Evolutionary conservation across 1,284 basidiomycete genomes (phyloP).

Genomic region (Ceratobasidium papillatum): DNA sequence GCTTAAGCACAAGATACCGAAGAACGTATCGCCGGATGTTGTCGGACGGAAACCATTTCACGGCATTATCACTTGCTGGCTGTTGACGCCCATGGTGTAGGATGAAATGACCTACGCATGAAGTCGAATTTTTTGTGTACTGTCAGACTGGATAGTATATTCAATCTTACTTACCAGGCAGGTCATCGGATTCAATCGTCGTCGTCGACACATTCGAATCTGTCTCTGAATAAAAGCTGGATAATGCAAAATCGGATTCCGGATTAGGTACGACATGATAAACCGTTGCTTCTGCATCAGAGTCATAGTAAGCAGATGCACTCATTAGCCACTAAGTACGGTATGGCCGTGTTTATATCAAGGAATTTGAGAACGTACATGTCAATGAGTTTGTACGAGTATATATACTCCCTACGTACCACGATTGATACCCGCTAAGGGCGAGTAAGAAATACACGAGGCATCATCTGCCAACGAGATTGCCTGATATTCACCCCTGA

Average conservation of each 20-base stretch:
- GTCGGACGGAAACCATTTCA: too few relatives aligned
- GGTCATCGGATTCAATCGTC: neutral
- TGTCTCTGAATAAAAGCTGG: neutral
- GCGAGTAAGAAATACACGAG: too few relatives aligned
- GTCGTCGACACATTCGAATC: neutral
- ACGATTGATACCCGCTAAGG: too few relatives aligned
- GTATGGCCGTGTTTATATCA: too few relatives aligned
- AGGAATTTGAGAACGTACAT: too few relatives aligned
- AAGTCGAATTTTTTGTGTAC: too few relatives aligned
- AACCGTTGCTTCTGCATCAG: neutral
- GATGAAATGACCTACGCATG: conserved; percentile 5
- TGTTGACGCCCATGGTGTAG: conserved; percentile 3
- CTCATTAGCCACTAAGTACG: too few relatives aligned
- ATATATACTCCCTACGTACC: too few relatives aligned
- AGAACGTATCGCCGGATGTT: neutral
- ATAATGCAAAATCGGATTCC: neutral
- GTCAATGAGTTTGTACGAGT: too few relatives aligned
- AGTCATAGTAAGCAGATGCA: neutral
- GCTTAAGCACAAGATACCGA: neutral
- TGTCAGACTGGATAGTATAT: too few relatives aligned
- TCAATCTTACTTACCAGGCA: neutral
- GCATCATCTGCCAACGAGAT: too few relatives aligned
- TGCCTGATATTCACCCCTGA: too few relatives aligned
- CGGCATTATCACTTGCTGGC: neutral
- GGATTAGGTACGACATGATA: conserved; percentile 6